Percentiles rank a stretch among this genome's conserved stretches.
Conservation (phyloP, 1,139 yeast genomes). For the Diutina sp. region DNA sequence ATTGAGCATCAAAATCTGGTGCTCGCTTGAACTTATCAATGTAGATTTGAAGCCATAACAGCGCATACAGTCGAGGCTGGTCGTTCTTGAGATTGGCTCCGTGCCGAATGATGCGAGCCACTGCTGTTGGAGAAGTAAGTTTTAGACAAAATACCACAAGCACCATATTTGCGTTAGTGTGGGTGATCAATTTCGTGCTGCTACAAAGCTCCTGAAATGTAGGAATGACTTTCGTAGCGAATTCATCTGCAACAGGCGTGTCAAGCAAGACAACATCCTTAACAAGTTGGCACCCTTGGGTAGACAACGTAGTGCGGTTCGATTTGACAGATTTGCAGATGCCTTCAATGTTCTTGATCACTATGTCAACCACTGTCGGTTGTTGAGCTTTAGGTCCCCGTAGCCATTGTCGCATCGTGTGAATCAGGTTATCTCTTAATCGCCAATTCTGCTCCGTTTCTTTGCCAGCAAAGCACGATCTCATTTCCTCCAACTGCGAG, state of each 20-base stretch:
- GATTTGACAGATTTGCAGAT: conserved; percentile 60
- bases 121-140: conserved; percentile 40
- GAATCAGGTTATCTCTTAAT: conserved; percentile 49
- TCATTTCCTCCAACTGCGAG: conserved; percentile 9
- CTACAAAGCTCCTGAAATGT: conserved; percentile 52
- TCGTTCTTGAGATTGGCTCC: conserved; percentile 57
- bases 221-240: conserved; percentile 50
- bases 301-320: conserved; percentile 70
- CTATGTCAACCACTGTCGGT: conserved; percentile 29
- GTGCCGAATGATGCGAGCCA: conserved; percentile 36
- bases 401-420: conserved; percentile 43
- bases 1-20: not conserved
- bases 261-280: conserved; percentile 54
- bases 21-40: conserved; percentile 27
- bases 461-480: conserved; percentile 46
- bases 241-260: conserved; percentile 37
- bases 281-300: conserved; percentile 65
- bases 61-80: conserved; percentile 58
- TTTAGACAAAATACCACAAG: conserved; percentile 43
- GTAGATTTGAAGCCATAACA: conserved; percentile 58
- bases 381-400: conserved; percentile 12
- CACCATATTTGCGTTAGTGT: conserved; percentile 60
- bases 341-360: conserved; percentile 38
- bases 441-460: conserved; percentile 90
- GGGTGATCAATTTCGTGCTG: conserved; percentile 70